Evolutionary conservation across 768 basidiomycete genomes (phyloP), one percentile per base, ranked within the genome.

Genomic region (Tricholoma sp.): DNA sequence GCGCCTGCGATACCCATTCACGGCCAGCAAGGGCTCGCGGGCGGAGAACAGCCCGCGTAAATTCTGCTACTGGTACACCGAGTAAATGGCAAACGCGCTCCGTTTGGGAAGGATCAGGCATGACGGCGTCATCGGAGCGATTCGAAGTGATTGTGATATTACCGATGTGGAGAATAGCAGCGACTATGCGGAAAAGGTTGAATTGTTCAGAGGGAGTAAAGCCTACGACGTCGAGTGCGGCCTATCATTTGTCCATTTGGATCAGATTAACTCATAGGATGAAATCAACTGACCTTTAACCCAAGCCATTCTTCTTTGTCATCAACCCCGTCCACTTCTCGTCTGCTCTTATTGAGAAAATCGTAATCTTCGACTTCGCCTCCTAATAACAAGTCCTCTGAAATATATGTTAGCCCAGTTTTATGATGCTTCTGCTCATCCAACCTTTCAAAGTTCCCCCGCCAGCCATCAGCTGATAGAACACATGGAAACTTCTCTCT

Each of bases 401-500:
- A 42, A 57, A 42, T 31, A 31, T 34, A 18, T 31, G 62, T 56
- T 28, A 55, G 62, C 49, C 4, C 4, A 8, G 17, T 15, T 20
- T 24, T 32, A 11, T 12, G 20, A 36, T 4, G 29, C 17, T 41
- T 7, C 17, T 18, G 11, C 4, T 13, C 4, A 11, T 70, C 78
- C 53, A 61, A 90, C 92, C 83, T 71, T 84, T 88, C 59, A 98
- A 67, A 34, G 74, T 67, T 2, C 84, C 80, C 13, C 80, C 84
- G n/a, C 90, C 89, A 31, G 86, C 85, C 66, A 99, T 76, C 29
- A 98, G 65, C 72, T 98, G 94, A 70, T 98, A 99, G 71, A 99
- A 98, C 2, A 98, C 91, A 69, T 98, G 97, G 67, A 98, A 99
- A 66, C 84, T 89, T 33, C 97, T 79, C 72, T 99, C 97, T 0